A percentile compares a stretch with the other conserved stretches of the same genome.
phyloP scores from a whole-genome alignment of 805 yeast genomes.

The Ogataea pignaliae region DNA sequence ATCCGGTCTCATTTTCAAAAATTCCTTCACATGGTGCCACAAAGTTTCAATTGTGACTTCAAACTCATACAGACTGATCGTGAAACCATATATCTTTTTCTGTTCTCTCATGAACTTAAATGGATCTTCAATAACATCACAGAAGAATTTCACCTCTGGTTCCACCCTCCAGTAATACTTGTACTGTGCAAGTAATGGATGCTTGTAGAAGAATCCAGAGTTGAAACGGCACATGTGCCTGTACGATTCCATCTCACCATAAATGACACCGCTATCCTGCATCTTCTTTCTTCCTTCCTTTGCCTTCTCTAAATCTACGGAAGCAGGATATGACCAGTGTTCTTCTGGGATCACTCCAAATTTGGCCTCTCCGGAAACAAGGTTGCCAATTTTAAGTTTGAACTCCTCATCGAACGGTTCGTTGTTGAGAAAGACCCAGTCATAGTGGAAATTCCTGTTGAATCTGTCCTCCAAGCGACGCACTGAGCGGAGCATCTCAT shows the following conservation, averaged over 20 bases:
- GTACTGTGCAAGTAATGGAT: slow-evolving; percentile 53
- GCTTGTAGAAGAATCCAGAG: slow-evolving; percentile 53
- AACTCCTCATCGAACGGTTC: slow-evolving; percentile 70
- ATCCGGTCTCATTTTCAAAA: slow-evolving; percentile 38
- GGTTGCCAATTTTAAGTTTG: slow-evolving; percentile 44
- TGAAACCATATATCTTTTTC: slow-evolving; percentile 61
- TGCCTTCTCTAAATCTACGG: slow-evolving; percentile 73
- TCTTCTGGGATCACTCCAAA: slow-evolving; percentile 71
- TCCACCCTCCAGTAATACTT: slow-evolving; percentile 76
- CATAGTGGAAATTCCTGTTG: slow-evolving; percentile 71
- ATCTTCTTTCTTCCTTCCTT: slow-evolving; percentile 54
- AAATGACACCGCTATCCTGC: slow-evolving; percentile 36
- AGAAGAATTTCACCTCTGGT: slow-evolving; percentile 56
- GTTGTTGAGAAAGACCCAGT: slow-evolving; percentile 91
- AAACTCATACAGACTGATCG: slow-evolving; percentile 62
- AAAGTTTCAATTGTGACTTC: slow-evolving; percentile 49
- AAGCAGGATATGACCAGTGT: slow-evolving; percentile 85
- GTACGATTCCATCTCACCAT: slow-evolving; percentile 38
- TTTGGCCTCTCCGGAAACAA: slow-evolving; percentile 62
- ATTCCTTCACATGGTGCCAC: slow-evolving; percentile 53
- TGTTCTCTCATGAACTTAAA: slow-evolving; percentile 54
- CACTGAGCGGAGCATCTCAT: slow-evolving; percentile 56
- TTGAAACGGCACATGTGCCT: slow-evolving; percentile 46
- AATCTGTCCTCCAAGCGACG: slow-evolving; percentile 74
- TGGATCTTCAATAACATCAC: slow-evolving; percentile 61